phyloP scores from a whole-genome alignment of 176 grass and related monocot species.

The Paspalum vaginatum region DNA sequence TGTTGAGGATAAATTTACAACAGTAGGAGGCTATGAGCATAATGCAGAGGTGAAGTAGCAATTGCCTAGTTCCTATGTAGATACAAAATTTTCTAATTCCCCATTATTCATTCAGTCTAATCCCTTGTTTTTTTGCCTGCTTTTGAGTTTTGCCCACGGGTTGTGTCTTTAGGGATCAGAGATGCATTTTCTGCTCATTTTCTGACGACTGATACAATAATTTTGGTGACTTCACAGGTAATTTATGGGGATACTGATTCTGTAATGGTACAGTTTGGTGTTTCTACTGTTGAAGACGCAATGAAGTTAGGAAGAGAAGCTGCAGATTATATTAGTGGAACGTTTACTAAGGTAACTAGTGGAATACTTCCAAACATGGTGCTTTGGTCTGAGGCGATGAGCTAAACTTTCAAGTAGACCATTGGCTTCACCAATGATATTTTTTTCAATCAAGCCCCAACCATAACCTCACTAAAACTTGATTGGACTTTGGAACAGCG shows the following conservation, averaged over 20 bases:
- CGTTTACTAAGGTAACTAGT: conserved; percentile 89
- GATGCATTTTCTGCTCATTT: conserved; percentile 14
- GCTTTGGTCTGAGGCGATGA: background rate
- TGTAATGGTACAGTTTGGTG: conserved; percentile 99
- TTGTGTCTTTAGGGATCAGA: background rate
- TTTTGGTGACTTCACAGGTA: conserved; percentile 61
- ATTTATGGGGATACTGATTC: conserved; percentile 98
- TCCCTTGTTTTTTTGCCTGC: background rate
- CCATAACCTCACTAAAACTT: background rate
- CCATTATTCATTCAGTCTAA: conserved; percentile 2
- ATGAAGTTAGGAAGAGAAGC: conserved; percentile 99
- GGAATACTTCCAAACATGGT: background rate
- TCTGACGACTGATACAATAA: background rate
- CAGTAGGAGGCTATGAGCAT: conserved; percentile 79
- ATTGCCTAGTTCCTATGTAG: conserved; percentile 2
- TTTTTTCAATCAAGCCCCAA: background rate
- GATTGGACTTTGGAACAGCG: background rate
- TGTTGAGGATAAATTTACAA: conserved; percentile 96
- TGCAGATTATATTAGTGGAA: conserved; percentile 83
- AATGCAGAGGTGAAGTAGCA: conserved; percentile 78
- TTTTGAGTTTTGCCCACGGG: too few species aligned
- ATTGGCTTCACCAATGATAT: background rate
- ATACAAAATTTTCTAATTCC: conserved; percentile 17
- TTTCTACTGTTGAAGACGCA: conserved; percentile 69
- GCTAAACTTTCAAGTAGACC: background rate